phyloP scores from a whole-genome alignment of 352 stramenopile species.

The Pythium dissimile region DNA sequence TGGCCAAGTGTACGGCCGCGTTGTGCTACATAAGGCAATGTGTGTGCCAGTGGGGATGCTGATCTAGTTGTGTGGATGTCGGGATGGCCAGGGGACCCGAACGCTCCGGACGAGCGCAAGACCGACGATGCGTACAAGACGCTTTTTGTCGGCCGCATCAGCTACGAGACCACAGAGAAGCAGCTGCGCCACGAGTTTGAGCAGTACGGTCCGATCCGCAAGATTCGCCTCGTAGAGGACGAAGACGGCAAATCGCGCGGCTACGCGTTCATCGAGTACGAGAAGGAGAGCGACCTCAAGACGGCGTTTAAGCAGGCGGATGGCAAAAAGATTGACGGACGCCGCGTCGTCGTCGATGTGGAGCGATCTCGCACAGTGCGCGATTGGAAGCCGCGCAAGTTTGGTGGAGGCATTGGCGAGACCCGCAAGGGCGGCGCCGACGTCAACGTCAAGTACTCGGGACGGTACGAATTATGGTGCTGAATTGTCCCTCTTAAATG shows the following conservation, averaged over 20 bases:
- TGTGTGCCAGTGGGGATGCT: not conserved
- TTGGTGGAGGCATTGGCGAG: constrained; percentile 93
- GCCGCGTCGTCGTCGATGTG: constrained; percentile 97
- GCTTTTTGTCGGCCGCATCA: constrained; percentile 96
- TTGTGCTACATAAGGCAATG: too few relatives aligned
- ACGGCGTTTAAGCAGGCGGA: constrained; percentile 93
- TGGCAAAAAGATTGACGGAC: constrained; percentile 95
- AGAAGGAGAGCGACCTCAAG: constrained; percentile 96
- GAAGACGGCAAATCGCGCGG: constrained; percentile 89
- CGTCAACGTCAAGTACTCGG: constrained; percentile 87
- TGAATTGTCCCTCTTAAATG: not conserved
- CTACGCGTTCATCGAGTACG: constrained; percentile 99
- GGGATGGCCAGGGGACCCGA: constrained; percentile 46
- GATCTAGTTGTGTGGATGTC: not conserved
- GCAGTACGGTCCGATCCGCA: constrained; percentile 90
- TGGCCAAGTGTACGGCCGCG: constrained; percentile 62
- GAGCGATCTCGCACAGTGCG: constrained; percentile 96
- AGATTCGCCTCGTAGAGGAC: constrained; percentile 88
- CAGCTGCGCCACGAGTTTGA: constrained; percentile 97
- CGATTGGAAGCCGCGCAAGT: constrained; percentile 94
- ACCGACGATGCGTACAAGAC: constrained; percentile 96
- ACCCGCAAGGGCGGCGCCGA: constrained; percentile 72
- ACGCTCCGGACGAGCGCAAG: constrained; percentile 56
- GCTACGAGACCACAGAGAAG: constrained; percentile 97
- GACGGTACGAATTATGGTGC: constrained; percentile 35